Base-by-base conservation (phyloP, 768 basidiomycete species). In the Suillus bovinus region DNA sequence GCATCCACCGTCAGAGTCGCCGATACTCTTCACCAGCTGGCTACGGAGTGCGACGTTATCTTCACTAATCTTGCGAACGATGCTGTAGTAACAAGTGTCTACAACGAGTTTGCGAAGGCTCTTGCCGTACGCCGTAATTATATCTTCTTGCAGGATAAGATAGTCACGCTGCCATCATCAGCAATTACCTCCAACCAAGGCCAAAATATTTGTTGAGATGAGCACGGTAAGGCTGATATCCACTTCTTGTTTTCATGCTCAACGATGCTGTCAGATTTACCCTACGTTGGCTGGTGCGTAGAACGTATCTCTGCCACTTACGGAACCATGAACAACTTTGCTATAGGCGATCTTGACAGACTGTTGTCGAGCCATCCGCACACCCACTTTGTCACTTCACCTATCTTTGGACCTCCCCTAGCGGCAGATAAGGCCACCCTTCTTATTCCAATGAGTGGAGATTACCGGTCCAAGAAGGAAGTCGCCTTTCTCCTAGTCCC, bases 121-220 rank as follows among this genome's bases (percentile, higher is more conserved):
- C 79, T 93, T 10, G 79, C 81, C 74, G 90, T 87, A 69, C 60
- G 75, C 59, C 29, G 44, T 47, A 11, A 42, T 44, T 39, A 27
- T 36, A 49, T 29, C 33, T 46, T 55, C 34, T 16, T 46, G 27
- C n/a, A 17, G 58, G 36, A 55, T 59, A 53, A 41, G 11, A 22
- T 34, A 17, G 27, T 13, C 24, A 57, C 22, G 38, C 64, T 69
- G 60, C 55, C 47, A 17, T 63, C 65, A 39, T 68, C 63, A 86
- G 78, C 69, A 69, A 67, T 67, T 69, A n/a, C 79, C 81, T 36
- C 79, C 82, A 2, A 70, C 79, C 9, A 80, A 76, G 70, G 73
- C 79, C 66, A 94, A 88, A 72, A 89, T 93, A 54, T 93, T 95
- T 66, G 88, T 94, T 36, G 93, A 96, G 67, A 93, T 89, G 14